Evolutionary conservation across 2,329 filamentous ascomycete species (phyloP).

Genomic region (Epichloe hybrida): DNA sequence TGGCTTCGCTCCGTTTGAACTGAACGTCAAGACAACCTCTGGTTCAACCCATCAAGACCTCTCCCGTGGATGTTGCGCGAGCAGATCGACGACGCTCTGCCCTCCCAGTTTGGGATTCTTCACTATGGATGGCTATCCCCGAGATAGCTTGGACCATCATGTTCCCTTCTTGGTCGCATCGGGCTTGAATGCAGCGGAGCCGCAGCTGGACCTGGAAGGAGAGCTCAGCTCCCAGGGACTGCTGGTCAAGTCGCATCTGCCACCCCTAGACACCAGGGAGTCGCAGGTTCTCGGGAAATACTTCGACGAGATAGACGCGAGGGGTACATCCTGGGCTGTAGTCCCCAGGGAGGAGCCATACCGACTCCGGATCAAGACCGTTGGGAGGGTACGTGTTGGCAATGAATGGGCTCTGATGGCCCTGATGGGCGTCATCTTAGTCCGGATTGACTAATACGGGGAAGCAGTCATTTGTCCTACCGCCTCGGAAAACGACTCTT

Average conservation of each 20-base stretch:
- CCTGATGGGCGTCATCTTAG: not conserved
- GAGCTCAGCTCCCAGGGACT: conserved; percentile 45
- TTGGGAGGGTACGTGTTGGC: conserved; percentile 58
- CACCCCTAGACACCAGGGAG: conserved; percentile 50
- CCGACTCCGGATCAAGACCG: conserved; percentile 56
- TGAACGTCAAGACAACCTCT: not conserved
- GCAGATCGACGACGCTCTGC: conserved; percentile 1
- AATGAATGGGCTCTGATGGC: not conserved
- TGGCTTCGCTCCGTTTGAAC: not conserved
- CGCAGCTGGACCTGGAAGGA: conserved; percentile 30
- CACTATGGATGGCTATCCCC: conserved; percentile 66
- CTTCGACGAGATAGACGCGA: conserved; percentile 52
- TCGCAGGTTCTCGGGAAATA: conserved; percentile 52
- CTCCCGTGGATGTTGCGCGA: conserved; percentile 1
- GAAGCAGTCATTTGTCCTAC: conserved; percentile 38
- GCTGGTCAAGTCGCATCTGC: conserved; percentile 56
- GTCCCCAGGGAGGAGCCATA: conserved; percentile 37
- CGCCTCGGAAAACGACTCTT: conserved; percentile 41
- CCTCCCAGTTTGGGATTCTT: conserved; percentile 9
- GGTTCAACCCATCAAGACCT: conserved; percentile 8
- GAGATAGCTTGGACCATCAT: conserved; percentile 73
- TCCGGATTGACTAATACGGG: conserved; percentile 13
- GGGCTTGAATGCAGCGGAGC: conserved; percentile 42
- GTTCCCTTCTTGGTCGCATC: conserved; percentile 73
- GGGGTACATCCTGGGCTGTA: conserved; percentile 52